phyloP scores from a whole-genome alignment of 768 basidiomycete genomes.

The Kwoniella sp. region DNA sequence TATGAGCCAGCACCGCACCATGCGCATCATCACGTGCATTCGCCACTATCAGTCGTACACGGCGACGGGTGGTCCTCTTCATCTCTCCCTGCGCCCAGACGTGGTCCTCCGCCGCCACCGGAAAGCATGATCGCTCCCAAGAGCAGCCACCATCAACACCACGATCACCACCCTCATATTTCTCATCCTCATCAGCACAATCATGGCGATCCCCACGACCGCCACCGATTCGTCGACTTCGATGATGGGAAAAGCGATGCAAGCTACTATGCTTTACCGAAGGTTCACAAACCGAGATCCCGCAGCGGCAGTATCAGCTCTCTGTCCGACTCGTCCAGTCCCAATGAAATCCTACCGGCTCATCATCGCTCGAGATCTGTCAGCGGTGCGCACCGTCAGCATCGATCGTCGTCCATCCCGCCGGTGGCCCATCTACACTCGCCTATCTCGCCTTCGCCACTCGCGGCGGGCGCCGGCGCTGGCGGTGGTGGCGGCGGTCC shows the following conservation, averaged over 20 bases:
- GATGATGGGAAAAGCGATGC: slow-evolving; percentile 26
- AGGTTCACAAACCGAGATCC: slow-evolving; percentile 8
- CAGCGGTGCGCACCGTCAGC: neutral
- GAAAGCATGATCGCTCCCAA: slow-evolving; percentile 22
- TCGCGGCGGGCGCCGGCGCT: neutral
- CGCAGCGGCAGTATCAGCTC: slow-evolving; percentile 18
- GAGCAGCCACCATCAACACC: slow-evolving; percentile 1
- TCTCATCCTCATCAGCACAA: slow-evolving; percentile 23
- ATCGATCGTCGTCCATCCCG: slow-evolving; percentile 19
- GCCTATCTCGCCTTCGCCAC: slow-evolving; percentile 23
- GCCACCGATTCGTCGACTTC: slow-evolving; percentile 5
- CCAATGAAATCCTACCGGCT: slow-evolving; percentile 2
- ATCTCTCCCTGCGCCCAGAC: slow-evolving; percentile 34
- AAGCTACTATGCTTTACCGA: slow-evolving; percentile 27
- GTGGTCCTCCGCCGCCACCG: slow-evolving; percentile 19
- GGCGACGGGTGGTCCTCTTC: slow-evolving; percentile 16
- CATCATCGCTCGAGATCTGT: slow-evolving; percentile 24
- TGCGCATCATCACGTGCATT: slow-evolving; percentile 19
- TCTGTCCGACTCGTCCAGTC: slow-evolving; percentile 10
- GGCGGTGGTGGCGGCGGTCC: neutral
- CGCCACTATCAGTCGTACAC: slow-evolving; percentile 16
- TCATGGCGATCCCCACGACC: neutral
- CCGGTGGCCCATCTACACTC: slow-evolving; percentile 15
- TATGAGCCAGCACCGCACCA: slow-evolving; percentile 4
- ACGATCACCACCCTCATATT: slow-evolving; percentile 1